Evolutionary conservation across 164 flowering plant genomes (phyloP), one percentile per base, ranked within the genome.

Genomic region (Sextonia rubra): DNA sequence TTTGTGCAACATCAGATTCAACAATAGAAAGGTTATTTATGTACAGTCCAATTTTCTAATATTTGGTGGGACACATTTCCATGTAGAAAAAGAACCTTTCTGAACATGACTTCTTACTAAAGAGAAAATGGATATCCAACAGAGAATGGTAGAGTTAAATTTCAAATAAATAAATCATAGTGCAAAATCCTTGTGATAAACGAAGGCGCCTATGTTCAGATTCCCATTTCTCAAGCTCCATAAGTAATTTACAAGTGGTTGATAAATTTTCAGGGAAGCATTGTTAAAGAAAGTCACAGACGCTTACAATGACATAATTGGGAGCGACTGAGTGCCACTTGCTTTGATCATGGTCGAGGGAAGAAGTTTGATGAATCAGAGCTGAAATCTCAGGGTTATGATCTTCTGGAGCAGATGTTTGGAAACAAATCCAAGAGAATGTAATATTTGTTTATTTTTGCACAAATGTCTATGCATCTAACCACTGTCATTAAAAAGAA

Each of bases 231-330:
- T 5, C 14, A 64, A 29, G 12, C 37, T 23, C 26, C 17, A 23
- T 7, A 23, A 2, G 4, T 22, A 64, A 26, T 14, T 29, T 12
- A 26, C 47, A 64, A 26, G 14, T 61, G 64, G 64, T 61, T 12
- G 26, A 61, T 25, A 26, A 27, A 64, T 18, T 66, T 79, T 67
- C 90, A 91, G 97, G 89, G 90, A 91, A 68, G 88, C 85, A 18
- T 70, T 92, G 77, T 14, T 90, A 48, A 52, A 77, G 80, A 92
- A 92, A 71, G 69, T 89, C 69, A 89, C 85, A 70, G 86, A 77
- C 60, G 77, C 85, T 52, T 90, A 86, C 86, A 83, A 76, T 12
- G 91, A 89, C 0, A 77, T 90, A 48, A 72, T 85, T 14, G 93
- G 97, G 49, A 85, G 82, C 85, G 83, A 86, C 85, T 83, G 72